A percentile compares a stretch with the other conserved stretches of the same genome.
Conservation (phyloP, 495 filamentous ascomycete species). For the Podospora tetraspora region DNA sequence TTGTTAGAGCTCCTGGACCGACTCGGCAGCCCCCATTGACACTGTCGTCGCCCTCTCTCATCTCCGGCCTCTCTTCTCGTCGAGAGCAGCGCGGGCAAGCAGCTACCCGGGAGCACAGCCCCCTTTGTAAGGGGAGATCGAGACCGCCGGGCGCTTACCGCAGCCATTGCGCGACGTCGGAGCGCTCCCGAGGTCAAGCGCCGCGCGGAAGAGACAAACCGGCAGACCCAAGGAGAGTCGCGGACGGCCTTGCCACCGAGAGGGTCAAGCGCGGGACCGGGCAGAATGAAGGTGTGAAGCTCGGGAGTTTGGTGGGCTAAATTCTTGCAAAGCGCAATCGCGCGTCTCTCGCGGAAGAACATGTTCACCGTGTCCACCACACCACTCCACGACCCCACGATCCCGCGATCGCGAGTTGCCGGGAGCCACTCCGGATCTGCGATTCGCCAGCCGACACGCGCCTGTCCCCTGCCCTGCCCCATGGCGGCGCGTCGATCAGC, state of each 20-base stretch:
- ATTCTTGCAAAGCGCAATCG: not conserved
- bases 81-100: not conserved
- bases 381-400: not conserved
- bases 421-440: constrained; percentile 10
- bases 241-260: not conserved
- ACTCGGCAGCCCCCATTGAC: constrained; percentile 11
- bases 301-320: not conserved
- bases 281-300: not conserved
- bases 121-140: not conserved
- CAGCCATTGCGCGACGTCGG: not conserved
- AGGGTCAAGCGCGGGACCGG: constrained; percentile 1
- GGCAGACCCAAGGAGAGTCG: not conserved
- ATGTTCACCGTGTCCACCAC: too few species aligned
- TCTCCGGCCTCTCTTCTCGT: not conserved
- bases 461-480: constrained; percentile 7
- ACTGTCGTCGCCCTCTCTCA: constrained; percentile 7
- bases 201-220: not conserved
- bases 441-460: constrained; percentile 19
- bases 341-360: constrained; percentile 6
- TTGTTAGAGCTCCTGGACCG: constrained; percentile 21
- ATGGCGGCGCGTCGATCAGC: constrained; percentile 20
- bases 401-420: not conserved
- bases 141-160: constrained; percentile 10
- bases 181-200: not conserved
- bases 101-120: constrained; percentile 6